Evolutionary conservation across 768 basidiomycete species (phyloP).

Genomic region (Pleurotus giganteus): DNA sequence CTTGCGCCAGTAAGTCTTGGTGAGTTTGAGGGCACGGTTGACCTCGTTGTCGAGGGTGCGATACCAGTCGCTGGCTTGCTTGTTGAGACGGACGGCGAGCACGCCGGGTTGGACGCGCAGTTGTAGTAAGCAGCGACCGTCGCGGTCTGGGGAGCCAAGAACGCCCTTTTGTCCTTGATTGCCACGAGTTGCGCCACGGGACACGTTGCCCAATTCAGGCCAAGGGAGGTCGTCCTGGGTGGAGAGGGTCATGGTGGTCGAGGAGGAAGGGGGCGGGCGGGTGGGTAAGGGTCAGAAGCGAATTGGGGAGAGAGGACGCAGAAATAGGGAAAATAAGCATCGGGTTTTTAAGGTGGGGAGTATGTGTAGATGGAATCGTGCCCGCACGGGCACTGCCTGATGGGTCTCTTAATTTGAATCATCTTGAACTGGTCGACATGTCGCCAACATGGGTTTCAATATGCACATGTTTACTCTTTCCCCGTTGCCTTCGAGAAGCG

Average conservation of each 20-base stretch:
- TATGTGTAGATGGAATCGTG: conserved; percentile 13
- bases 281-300: conserved; percentile 16
- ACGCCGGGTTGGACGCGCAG: conserved; percentile 83
- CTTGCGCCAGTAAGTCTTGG: conserved; percentile 86
- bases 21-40: conserved; percentile 76
- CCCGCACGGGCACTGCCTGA: conserved; percentile 8
- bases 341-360: conserved; percentile 10
- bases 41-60: conserved; percentile 76
- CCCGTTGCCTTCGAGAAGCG: conserved; percentile 9
- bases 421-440: conserved; percentile 5
- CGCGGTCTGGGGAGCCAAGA: conserved; percentile 65
- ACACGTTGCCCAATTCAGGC: conserved; percentile 85
- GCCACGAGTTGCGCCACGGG: conserved; percentile 78
- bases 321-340: conserved; percentile 3
- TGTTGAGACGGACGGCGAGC: conserved; percentile 70
- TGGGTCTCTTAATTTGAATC: conserved; percentile 6
- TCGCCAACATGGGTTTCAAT: conserved; percentile 9
- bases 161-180: conserved; percentile 87
- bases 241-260: conserved; percentile 37
- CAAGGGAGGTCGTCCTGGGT: conserved; percentile 77
- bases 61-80: conserved; percentile 82
- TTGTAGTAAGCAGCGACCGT: conserved; percentile 77
- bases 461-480: conserved; percentile 8
- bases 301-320: conserved; percentile 14
- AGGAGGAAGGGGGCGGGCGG: conserved; percentile 19